A percentile compares a stretch with the other conserved stretches of the same genome.
Evolutionary conservation across 768 basidiomycete species (phyloP).

Genomic region (Xerocomellus intermedius): DNA sequence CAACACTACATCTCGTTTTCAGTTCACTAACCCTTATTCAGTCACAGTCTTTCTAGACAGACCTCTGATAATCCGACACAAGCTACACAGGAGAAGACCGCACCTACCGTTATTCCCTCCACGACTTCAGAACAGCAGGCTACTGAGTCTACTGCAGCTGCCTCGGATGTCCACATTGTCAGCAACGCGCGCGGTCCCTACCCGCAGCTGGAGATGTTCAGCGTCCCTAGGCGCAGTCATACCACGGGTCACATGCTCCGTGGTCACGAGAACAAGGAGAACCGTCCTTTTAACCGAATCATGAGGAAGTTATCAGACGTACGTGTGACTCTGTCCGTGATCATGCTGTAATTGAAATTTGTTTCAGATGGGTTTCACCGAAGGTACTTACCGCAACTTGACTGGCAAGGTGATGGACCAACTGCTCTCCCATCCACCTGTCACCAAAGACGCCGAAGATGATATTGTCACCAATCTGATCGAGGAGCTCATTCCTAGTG

Average conservation of each 20-base stretch:
- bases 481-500: slow-evolving; percentile 52
- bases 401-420: slow-evolving; percentile 48
- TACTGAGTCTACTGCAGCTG: slow-evolving; percentile 12
- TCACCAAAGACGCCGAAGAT: slow-evolving; percentile 59
- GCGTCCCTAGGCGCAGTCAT: slow-evolving; percentile 48
- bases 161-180: slow-evolving; percentile 45
- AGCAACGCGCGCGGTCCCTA: slow-evolving; percentile 61
- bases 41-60: slow-evolving; percentile 27
- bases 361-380: slow-evolving; percentile 74
- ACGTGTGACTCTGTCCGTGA: slow-evolving; percentile 25
- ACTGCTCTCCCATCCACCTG: slow-evolving; percentile 39
- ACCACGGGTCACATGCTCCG: slow-evolving; percentile 23
- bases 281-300: slow-evolving; percentile 50
- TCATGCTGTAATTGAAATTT: slow-evolving; percentile 9
- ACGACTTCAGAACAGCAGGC: slow-evolving; percentile 15
- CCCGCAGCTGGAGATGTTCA: slow-evolving; percentile 63
- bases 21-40: slow-evolving; percentile 3
- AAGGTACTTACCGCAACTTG: slow-evolving; percentile 52
- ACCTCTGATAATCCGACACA: slow-evolving; percentile 20
- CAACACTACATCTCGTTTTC: not conserved
- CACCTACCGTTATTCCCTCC: not conserved
- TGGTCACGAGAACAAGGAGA: slow-evolving; percentile 25
- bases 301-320: slow-evolving; percentile 63
- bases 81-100: not conserved
- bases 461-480: slow-evolving; percentile 62